A percentile compares a stretch with the other conserved stretches of the same genome.
Conservation (phyloP, 805 yeast species). For the Nakazawaea wyomingensis region DNA sequence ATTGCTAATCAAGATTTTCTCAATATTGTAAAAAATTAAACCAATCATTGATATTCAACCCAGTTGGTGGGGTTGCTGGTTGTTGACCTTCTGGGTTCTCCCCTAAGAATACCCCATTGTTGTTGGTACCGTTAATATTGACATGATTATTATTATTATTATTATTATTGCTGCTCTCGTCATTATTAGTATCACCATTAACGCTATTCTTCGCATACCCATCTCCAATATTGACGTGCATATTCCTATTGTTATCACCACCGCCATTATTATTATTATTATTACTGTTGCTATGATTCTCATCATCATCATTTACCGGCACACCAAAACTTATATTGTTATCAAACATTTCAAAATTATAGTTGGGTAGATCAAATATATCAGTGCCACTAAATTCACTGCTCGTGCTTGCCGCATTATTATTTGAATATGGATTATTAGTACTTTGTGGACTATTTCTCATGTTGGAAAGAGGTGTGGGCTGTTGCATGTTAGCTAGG, state of each 20-base stretch:
- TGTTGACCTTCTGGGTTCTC: not conserved
- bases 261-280: not conserved
- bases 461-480: not conserved
- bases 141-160: not conserved
- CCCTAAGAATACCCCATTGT: not conserved
- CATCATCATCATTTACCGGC: not conserved
- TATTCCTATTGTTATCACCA: not conserved
- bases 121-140: not conserved
- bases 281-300: not conserved
- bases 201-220: not conserved
- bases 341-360: slow-evolving; percentile 5
- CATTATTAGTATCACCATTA: not conserved
- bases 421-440: not conserved
- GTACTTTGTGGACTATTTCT: slow-evolving; percentile 1
- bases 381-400: slow-evolving; percentile 1
- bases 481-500: not conserved
- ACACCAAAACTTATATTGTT: not conserved
- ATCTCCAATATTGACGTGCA: no score
- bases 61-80: slow-evolving; percentile 3
- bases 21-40: slow-evolving; percentile 11
- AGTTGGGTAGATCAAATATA: not conserved
- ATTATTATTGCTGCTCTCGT: not conserved
- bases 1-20: no score
- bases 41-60: slow-evolving; percentile 12
- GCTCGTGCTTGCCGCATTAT: not conserved